Conservation (phyloP, 2,329 filamentous ascomycete species). For the Pseudophaeomoniella oleicola region DNA sequence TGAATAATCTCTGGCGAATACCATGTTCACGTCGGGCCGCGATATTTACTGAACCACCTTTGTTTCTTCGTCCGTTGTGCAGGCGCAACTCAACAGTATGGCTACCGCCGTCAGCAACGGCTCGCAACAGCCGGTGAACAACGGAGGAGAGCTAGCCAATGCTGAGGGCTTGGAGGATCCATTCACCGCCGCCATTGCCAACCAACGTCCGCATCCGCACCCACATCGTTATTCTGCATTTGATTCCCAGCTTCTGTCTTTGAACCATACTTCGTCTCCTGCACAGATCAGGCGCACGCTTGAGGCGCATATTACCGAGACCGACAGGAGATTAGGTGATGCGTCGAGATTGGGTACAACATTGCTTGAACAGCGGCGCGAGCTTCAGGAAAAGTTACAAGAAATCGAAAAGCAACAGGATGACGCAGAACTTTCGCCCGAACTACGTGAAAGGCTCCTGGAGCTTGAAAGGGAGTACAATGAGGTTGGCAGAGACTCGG, state of each 20-base stretch:
- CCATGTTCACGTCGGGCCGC: background rate
- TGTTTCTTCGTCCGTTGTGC: background rate
- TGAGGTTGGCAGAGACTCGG: constrained; percentile 79
- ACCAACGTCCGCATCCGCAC: constrained; percentile 17
- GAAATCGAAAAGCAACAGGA: constrained; percentile 68
- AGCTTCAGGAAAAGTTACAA: constrained; percentile 65
- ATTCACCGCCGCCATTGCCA: constrained; percentile 22
- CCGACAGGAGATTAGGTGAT: constrained; percentile 79
- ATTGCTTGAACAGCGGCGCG: constrained; percentile 72
- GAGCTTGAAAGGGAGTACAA: constrained; percentile 93
- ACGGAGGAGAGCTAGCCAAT: background rate
- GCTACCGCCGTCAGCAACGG: background rate
- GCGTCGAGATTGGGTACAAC: constrained; percentile 79
- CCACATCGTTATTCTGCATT: constrained; percentile 67
- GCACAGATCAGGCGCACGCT: constrained; percentile 77
- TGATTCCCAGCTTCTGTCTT: constrained; percentile 63
- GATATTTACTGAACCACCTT: background rate
- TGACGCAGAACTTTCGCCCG: constrained; percentile 66
- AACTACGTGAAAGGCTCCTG: constrained; percentile 65
- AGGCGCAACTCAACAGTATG: background rate
- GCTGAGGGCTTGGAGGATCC: constrained; percentile 21
- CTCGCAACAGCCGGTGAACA: background rate
- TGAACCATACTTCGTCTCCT: constrained; percentile 65
- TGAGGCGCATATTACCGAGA: constrained; percentile 83
- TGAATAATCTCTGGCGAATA: no score